Conservation (phyloP, 2,329 filamentous ascomycete genomes). For the Aspergillus tanneri region DNA sequence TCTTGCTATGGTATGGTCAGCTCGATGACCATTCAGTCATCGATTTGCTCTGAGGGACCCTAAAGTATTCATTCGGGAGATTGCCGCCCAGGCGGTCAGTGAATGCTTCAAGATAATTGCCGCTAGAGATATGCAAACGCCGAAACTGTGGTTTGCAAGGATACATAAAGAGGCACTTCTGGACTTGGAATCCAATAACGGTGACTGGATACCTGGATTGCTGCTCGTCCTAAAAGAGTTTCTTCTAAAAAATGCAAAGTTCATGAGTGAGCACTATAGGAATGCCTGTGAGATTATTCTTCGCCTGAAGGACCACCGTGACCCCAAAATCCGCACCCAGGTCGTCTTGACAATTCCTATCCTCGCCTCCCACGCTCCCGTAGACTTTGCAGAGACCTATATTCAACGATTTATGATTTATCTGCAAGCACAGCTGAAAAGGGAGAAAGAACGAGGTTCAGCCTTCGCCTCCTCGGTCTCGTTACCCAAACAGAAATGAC, state of each 20-base stretch:
- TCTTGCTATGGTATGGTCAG: too few species aligned
- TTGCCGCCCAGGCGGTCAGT: constrained; percentile 87
- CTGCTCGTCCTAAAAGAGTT: constrained; percentile 89
- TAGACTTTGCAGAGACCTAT: constrained; percentile 83
- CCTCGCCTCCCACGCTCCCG: constrained; percentile 85
- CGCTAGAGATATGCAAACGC: constrained; percentile 84
- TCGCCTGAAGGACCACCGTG: constrained; percentile 88
- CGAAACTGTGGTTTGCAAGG: constrained; percentile 82
- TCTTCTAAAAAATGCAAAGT: constrained; percentile 94
- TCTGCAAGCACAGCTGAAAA: constrained; percentile 87
- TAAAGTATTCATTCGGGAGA: constrained; percentile 86
- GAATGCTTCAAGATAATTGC: constrained; percentile 95
- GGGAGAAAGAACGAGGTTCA: constrained; percentile 89
- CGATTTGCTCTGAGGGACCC: constrained; percentile 84
- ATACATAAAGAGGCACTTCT: constrained; percentile 83
- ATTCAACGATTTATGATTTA: constrained; percentile 97
- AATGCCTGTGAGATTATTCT: constrained; percentile 91
- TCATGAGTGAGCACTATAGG: constrained; percentile 93
- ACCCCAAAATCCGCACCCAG: constrained; percentile 81
- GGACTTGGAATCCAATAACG: constrained; percentile 74
- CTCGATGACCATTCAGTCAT: too few species aligned
- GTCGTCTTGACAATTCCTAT: constrained; percentile 90
- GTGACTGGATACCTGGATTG: constrained; percentile 91
- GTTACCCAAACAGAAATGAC: too few species aligned
- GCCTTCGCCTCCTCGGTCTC: too few species aligned